phyloP scores from a whole-genome alignment of 345 rosid genomes.

The Fremontodendron californicum region DNA sequence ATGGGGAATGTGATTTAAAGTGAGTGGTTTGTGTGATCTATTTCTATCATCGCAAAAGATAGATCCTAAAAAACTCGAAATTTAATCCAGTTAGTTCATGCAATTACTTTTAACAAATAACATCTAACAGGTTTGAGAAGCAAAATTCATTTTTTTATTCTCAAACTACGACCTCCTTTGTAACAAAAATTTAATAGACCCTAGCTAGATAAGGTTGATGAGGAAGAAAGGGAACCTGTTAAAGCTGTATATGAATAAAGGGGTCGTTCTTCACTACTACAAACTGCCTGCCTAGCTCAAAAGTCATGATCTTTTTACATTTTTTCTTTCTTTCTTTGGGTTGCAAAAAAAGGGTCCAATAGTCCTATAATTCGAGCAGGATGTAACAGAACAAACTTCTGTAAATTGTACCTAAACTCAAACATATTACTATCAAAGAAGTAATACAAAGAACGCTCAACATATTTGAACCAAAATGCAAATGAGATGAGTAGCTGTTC shows the following conservation, averaged over 20 bases:
- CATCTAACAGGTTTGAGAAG: no score
- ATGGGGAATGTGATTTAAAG: constrained; percentile 34
- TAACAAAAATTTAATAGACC: no score
- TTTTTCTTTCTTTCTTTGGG: not conserved
- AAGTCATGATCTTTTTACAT: not conserved
- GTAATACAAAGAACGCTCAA: not conserved
- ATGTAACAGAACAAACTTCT: not conserved
- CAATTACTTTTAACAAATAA: no score
- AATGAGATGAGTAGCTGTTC: not conserved
- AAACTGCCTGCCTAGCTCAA: not conserved
- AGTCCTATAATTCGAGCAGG: not conserved
- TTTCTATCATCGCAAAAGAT: constrained; percentile 28
- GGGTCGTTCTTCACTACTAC: not conserved
- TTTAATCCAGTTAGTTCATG: no score
- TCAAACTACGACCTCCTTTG: no score
- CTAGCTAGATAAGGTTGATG: constrained; percentile 25
- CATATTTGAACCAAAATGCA: not conserved
- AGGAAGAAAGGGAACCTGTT: constrained; percentile 18
- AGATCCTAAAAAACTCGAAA: no score
- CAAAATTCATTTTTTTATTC: no score
- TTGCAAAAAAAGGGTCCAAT: not conserved
- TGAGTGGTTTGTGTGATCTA: constrained; percentile 42
- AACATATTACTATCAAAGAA: no score
- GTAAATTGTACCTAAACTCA: not conserved
- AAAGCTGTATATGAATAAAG: not conserved